A percentile compares a stretch with the other conserved stretches of the same genome.
Evolutionary conservation across 169 alveolate genomes (phyloP).

Genomic region (Perkinsus marinus): DNA sequence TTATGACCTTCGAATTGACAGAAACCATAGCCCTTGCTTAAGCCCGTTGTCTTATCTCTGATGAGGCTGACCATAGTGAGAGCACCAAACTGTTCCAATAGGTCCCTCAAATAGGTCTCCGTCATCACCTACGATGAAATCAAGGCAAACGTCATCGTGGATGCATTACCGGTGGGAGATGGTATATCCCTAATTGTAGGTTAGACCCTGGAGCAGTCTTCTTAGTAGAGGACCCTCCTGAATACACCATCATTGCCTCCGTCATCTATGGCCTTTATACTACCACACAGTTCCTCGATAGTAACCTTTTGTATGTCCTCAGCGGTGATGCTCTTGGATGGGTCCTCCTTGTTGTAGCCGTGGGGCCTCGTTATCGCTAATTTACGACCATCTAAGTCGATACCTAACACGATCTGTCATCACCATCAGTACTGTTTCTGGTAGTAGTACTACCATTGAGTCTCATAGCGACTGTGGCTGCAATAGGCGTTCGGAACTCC

Average conservation of each 20-base stretch:
- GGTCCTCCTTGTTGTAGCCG: background rate
- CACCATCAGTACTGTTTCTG: background rate
- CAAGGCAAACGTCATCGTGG: background rate
- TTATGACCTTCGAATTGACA: conserved; percentile 46
- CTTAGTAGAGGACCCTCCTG: background rate
- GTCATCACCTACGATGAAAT: conserved; percentile 1
- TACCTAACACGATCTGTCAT: background rate
- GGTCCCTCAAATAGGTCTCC: conserved; percentile 35
- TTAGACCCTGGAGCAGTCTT: background rate
- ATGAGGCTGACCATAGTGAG: conserved; percentile 34
- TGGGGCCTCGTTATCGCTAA: background rate
- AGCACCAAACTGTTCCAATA: conserved; percentile 47
- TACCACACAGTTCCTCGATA: background rate
- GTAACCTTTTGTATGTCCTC: background rate
- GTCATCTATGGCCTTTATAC: background rate
- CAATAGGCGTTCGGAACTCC: background rate
- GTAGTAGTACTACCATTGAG: background rate
- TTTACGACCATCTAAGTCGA: background rate
- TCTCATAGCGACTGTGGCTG: background rate
- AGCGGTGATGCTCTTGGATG: background rate
- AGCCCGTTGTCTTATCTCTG: conserved; percentile 43
- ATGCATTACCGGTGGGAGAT: background rate
- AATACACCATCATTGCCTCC: background rate
- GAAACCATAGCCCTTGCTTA: conserved; percentile 52
- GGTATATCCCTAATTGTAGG: background rate